phyloP scores from a whole-genome alignment of 2,329 filamentous ascomycete genomes.

The Aspergillus cejpii region DNA sequence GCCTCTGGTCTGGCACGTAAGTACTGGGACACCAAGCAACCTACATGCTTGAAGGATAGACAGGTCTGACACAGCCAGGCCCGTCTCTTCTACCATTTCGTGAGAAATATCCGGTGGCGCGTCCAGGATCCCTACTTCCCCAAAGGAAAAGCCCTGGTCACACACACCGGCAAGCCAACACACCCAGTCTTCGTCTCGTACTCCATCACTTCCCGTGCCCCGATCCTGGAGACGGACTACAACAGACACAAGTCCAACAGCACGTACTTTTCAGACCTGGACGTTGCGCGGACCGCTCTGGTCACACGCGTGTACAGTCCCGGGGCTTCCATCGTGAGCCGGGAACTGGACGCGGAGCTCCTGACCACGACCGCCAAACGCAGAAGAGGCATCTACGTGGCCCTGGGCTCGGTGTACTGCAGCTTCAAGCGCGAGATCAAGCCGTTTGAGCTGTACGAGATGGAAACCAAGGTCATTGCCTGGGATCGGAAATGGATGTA shows the following conservation, averaged over 20 bases:
- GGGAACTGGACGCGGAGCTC: conserved; percentile 49
- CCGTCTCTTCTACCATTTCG: conserved; percentile 54
- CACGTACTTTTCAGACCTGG: conserved; percentile 83
- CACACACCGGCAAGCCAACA: conserved; percentile 32
- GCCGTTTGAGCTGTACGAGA: conserved; percentile 62
- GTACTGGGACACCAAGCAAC: conserved; percentile 10
- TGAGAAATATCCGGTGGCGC: conserved; percentile 49
- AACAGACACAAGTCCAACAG: conserved; percentile 77
- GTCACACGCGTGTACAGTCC: conserved; percentile 61
- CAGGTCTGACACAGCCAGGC: conserved; percentile 39
- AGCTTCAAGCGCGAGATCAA: conserved; percentile 68
- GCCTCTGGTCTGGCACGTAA: conserved; percentile 38
- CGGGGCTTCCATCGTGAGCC: conserved; percentile 49
- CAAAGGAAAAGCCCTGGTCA: conserved; percentile 31
- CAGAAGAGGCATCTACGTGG: conserved; percentile 51
- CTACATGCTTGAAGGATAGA: neutral
- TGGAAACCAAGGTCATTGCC: conserved; percentile 62
- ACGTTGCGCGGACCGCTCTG: conserved; percentile 73
- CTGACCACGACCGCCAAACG: conserved; percentile 45
- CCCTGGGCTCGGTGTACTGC: conserved; percentile 66
- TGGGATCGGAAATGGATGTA: conserved; percentile 84
- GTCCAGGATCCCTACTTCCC: conserved; percentile 44
- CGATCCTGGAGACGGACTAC: conserved; percentile 75
- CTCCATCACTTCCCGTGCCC: conserved; percentile 59
- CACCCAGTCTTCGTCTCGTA: conserved; percentile 66